Evolutionary conservation across 768 basidiomycete species (phyloP).

Genomic region (Amanita phalloides): DNA sequence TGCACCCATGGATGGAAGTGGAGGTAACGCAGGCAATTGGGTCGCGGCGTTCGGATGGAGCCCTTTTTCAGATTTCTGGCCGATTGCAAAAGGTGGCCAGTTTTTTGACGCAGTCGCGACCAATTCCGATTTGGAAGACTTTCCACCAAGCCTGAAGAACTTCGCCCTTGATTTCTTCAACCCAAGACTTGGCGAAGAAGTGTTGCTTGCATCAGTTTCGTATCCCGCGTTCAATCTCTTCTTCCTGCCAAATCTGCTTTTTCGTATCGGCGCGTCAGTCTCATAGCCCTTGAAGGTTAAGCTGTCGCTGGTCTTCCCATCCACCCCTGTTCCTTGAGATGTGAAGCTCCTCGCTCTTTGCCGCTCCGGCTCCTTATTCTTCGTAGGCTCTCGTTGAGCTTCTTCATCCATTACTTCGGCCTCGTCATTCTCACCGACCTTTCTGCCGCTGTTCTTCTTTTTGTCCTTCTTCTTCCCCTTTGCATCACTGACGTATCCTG

Average conservation of each 20-base stretch:
- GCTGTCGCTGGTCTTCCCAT: conserved; percentile 12
- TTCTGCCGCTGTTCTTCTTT: conserved; percentile 9
- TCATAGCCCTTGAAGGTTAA: conserved; percentile 14
- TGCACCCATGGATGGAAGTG: conserved; percentile 1
- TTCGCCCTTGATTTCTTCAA: conserved; percentile 28
- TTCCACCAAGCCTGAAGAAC: conserved; percentile 34
- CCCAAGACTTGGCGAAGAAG: conserved; percentile 13
- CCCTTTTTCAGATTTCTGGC: conserved; percentile 34
- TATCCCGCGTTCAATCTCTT: conserved; percentile 23
- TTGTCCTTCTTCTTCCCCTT: conserved; percentile 3
- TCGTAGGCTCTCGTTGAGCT: conserved; percentile 6
- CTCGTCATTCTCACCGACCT: conserved; percentile 16
- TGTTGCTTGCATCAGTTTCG: conserved; percentile 27
- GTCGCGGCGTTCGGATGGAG: conserved; percentile 8
- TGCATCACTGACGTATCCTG: conserved; percentile 38
- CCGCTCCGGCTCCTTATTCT: conserved; percentile 16
- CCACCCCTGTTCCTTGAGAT: conserved; percentile 12
- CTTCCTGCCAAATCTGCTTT: conserved; percentile 15
- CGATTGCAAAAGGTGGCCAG: conserved; percentile 31
- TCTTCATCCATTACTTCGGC: conserved; percentile 15
- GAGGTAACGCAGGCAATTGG: not conserved
- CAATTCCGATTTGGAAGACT: conserved; percentile 26
- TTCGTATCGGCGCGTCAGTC: conserved; percentile 14
- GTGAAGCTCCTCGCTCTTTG: conserved; percentile 24
- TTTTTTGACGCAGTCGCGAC: conserved; percentile 12